phyloP scores from a whole-genome alignment of 1,284 basidiomycete genomes.

The Phellinidium pouzarii region DNA sequence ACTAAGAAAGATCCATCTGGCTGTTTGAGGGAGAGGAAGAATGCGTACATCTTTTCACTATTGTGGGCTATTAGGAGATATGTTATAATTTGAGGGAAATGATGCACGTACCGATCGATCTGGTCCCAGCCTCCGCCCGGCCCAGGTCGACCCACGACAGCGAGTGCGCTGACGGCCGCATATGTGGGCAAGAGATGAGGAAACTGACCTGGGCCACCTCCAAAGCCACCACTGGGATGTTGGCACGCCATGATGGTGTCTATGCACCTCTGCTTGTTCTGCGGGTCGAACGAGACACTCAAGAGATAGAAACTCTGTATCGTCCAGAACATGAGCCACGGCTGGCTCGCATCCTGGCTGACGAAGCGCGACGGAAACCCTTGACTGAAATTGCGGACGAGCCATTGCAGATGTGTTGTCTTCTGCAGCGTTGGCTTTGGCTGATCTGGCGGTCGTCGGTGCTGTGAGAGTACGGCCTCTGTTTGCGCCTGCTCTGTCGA shows the following conservation, averaged over 20 bases:
- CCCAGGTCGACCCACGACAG: slow-evolving; percentile 73
- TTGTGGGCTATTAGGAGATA: background rate
- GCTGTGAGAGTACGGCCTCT: slow-evolving; percentile 51
- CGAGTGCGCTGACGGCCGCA: slow-evolving; percentile 79
- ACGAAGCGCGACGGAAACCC: slow-evolving; percentile 72
- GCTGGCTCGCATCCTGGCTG: slow-evolving; percentile 86
- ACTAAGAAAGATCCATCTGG: slow-evolving; percentile 94
- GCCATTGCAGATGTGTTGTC: slow-evolving; percentile 60
- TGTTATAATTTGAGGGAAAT: background rate
- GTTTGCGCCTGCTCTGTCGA: slow-evolving; percentile 61
- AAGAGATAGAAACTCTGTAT: slow-evolving; percentile 74
- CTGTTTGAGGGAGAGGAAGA: slow-evolving; percentile 92
- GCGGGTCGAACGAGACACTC: slow-evolving; percentile 71
- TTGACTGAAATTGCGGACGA: slow-evolving; percentile 61
- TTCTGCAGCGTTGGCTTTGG: slow-evolving; percentile 40
- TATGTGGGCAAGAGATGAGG: slow-evolving; percentile 90
- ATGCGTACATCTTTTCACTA: slow-evolving; percentile 73
- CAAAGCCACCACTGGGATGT: slow-evolving; percentile 83
- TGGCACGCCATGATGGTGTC: slow-evolving; percentile 74
- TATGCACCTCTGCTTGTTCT: slow-evolving; percentile 71
- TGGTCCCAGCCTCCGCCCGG: slow-evolving; percentile 77
- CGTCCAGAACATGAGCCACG: slow-evolving; percentile 92
- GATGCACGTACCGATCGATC: slow-evolving; percentile 56
- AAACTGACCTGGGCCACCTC: slow-evolving; percentile 85
- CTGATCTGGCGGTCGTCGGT: slow-evolving; percentile 31